Base-by-base conservation (phyloP, 2,329 filamentous ascomycete genomes). In the Fusarium succisae region DNA sequence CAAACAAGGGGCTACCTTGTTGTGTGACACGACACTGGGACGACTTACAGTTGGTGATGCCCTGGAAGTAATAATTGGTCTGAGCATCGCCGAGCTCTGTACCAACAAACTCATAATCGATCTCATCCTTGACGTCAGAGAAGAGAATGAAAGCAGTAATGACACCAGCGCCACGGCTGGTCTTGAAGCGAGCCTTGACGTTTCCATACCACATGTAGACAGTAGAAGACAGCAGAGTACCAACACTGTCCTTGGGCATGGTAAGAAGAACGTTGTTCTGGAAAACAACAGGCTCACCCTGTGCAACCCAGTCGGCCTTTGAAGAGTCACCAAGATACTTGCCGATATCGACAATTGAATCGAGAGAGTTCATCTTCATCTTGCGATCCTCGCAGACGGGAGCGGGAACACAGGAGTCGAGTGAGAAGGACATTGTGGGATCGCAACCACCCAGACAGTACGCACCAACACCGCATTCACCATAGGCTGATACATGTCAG, bases 151-250 rank as follows among this genome's bases (percentile, higher is more conserved):
- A 99, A 37, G 95, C 96, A 5, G 95, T 97, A n/a, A 99, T 93
- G 28, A 99, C 96, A 87, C 96, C 96, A 51, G 87, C 85, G 66
- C 95, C 95, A 79, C 93, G 91, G 74, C 92, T 93, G 0, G 95
- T 96, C 87, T 94, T 96, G 82, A 98, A 87, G 64, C 86, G 93
- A 62, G 94, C 94, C 82, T 92, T 93, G 79, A 98, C 92, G 83
- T 93, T 98, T 80, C 96, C 96, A 83, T 98, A 99, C 96, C 96
- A 98, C 84, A 99, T 92, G 84, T 98, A 98, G 75, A 91, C 88
- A 66, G 94, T 96, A 13, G 90, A 88, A 73, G 95, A 93, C 63
- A 99, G 85, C 51, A 99, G 90, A 15, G 96, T 98, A 63, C 96
- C 96, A 45, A 94, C 93, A 39, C 93, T 95, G 77, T 92, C 89